These are phyloP conservation scores for Mycena floridula DNA, from an alignment of 768 basidiomycete species.

Conservation along the genomic window DNA sequence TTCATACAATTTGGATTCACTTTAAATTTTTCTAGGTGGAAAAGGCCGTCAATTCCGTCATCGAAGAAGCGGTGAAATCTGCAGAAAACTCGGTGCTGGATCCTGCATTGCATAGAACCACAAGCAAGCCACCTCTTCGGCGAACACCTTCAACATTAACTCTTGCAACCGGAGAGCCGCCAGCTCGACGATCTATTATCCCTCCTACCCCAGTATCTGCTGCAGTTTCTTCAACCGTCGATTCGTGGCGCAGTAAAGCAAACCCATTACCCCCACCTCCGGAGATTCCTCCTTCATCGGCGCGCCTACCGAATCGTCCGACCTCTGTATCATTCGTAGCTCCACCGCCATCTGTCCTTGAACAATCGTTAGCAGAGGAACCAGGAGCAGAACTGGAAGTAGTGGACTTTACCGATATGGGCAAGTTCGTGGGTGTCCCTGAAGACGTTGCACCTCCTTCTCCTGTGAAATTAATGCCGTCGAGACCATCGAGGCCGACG, in stretches of 20 bases:
- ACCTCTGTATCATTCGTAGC: conserved; percentile 24
- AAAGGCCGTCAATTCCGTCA: conserved; percentile 33
- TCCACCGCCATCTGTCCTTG: conserved; percentile 29
- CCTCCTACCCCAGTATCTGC: conserved; percentile 13
- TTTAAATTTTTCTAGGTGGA: conserved; percentile 27
- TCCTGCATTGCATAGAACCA: conserved; percentile 25
- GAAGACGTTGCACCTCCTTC: conserved; percentile 13
- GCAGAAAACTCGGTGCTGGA: conserved; percentile 9
- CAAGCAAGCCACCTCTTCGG: conserved; percentile 19
- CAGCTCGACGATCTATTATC: conserved; percentile 4
- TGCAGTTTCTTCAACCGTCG: conserved; percentile 16
- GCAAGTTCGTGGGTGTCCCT: conserved; percentile 52
- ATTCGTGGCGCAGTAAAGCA: conserved; percentile 64
- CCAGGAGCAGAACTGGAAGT: conserved; percentile 64
- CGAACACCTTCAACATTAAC: conserved; percentile 20
- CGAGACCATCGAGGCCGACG: conserved; percentile 38
- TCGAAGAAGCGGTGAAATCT: conserved; percentile 38
- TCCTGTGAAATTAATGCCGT: conserved; percentile 7
- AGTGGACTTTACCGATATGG: conserved; percentile 78
- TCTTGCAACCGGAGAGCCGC: too few relatives aligned
- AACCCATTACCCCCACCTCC: conserved; percentile 21
- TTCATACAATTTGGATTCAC: too few relatives aligned
- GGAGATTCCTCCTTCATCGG: conserved; percentile 11
- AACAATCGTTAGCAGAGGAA: conserved; percentile 37
- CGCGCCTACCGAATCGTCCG: conserved; percentile 12